These are phyloP conservation scores for Earliella scabrosa DNA, from an alignment of 1,284 basidiomycete genomes.

Conservation along the genomic window DNA sequence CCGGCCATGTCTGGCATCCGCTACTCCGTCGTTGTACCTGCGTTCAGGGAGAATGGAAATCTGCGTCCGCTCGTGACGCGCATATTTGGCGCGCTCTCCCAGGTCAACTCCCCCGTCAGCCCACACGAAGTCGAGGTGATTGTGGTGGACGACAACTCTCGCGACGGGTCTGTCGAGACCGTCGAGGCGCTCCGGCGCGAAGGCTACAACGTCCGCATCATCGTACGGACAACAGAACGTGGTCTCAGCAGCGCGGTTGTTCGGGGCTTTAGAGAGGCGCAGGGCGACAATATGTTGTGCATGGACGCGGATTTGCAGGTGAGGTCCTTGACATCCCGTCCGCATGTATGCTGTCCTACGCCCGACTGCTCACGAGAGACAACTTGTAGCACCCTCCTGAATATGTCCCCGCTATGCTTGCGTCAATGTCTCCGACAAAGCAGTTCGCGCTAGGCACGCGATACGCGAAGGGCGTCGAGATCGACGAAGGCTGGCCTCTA, in stretches of 20 bases:
- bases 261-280: slow-evolving; percentile 45
- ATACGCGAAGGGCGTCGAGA: slow-evolving; percentile 46
- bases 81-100: slow-evolving; percentile 38
- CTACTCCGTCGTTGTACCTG: slow-evolving; percentile 49
- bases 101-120: slow-evolving; percentile 34
- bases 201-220: slow-evolving; percentile 47
- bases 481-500: slow-evolving; percentile 49
- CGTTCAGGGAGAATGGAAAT: slow-evolving; percentile 50
- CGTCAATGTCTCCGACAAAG: slow-evolving; percentile 35
- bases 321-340: neutral
- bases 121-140: slow-evolving; percentile 43
- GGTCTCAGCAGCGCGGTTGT: slow-evolving; percentile 49
- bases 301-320: slow-evolving; percentile 51
- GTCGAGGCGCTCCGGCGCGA: slow-evolving; percentile 41
- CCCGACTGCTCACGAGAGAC: neutral
- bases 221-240: slow-evolving; percentile 45
- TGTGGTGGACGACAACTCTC: slow-evolving; percentile 52
- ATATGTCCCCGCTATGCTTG: slow-evolving; percentile 42
- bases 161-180: slow-evolving; percentile 47
- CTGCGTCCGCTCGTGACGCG: slow-evolving; percentile 44
- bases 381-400: slow-evolving; percentile 45
- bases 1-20: slow-evolving; percentile 28
- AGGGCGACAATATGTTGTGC: slow-evolving; percentile 45
- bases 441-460: slow-evolving; percentile 48
- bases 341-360: neutral